Base-by-base conservation (phyloP, 305 asterid species). In the Ajuga reptans region DNA sequence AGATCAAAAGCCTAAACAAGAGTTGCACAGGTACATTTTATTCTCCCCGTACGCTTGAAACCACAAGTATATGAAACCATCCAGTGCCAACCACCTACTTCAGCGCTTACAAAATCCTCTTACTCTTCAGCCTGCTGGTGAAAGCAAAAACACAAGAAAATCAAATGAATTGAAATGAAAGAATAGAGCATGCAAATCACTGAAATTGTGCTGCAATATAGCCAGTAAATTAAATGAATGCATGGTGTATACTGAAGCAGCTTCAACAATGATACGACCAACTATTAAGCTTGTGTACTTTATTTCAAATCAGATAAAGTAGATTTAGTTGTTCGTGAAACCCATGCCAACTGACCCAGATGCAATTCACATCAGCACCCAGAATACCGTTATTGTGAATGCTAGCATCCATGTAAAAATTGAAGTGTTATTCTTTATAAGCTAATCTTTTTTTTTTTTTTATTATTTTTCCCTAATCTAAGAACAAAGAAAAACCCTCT, bases 121-220 rank as follows among this genome's bases (percentile, higher is more conserved):
- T 71, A 29, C 34, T 43, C 79, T 61, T 71, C 84, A 18, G 83
- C 76, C 71, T 72, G 80, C 85, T 54, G 69, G 49, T 51, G 29
- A 10, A 42, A 9, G n/a, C n/a, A 9, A 10, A 67, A 46, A 39
- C 3, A 17, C 4, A 45, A 4, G 2, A 55, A 47, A n/a, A 1
- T 56, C 54, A 27, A 4, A 14, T 46, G 45, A 57, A 10, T 24
- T 10, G 15, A 9, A 11, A n/a, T 11, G n/a, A 39, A 29, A 21
- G 9, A 47, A 39, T 24, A 54, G 46, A 27, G 12, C n/a, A 11
- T 0, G 33, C 16, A 9, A 3, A 27, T 11, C 18, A 29, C 4
- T 24, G 1, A 9, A 27, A 37, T 4, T 43, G n/a, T 12, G 56
- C 65, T 17, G 14, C 34, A 56, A 51, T 29, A 56, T 64, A 21